phyloP scores from a whole-genome alignment of 2,329 filamentous ascomycete genomes.

The Fusarium nurragi region DNA sequence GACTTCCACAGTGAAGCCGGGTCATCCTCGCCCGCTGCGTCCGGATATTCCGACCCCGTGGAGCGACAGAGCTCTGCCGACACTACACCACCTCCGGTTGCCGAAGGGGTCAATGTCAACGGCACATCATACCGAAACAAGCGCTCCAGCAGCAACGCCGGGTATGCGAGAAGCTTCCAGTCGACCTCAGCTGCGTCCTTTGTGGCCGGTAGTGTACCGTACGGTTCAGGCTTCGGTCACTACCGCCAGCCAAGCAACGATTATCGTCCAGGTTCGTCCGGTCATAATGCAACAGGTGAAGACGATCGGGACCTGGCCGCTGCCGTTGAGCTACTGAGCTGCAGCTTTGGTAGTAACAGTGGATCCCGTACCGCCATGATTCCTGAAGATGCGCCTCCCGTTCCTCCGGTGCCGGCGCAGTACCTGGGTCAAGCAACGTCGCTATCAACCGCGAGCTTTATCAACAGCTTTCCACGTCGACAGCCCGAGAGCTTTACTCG shows the following conservation, averaged over 20 bases:
- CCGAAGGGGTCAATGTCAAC: conserved; percentile 68
- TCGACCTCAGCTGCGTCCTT: conserved; percentile 67
- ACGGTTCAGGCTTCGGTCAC: conserved; percentile 61
- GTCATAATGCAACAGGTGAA: conserved; percentile 77
- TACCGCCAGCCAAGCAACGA: conserved; percentile 80
- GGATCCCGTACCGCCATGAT: conserved; percentile 72
- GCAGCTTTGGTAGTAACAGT: conserved; percentile 83
- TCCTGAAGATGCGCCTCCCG: conserved; percentile 80
- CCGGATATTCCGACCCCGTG: conserved; percentile 80
- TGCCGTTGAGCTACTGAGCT: conserved; percentile 88
- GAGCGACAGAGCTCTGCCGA: conserved; percentile 86
- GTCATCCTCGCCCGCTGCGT: conserved; percentile 82
- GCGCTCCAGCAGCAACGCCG: conserved; percentile 66
- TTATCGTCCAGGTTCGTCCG: conserved; percentile 80
- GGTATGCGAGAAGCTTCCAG: conserved; percentile 82
- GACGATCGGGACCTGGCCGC: conserved; percentile 90
- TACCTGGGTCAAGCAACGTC: conserved; percentile 72
- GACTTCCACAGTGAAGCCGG: conserved; percentile 82
- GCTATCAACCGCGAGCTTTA: conserved; percentile 69
- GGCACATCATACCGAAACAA: conserved; percentile 64
- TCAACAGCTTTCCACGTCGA: conserved; percentile 69
- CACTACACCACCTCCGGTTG: conserved; percentile 87
- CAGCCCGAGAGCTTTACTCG: conserved; percentile 73
- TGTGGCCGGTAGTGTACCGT: conserved; percentile 59
- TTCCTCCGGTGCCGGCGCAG: conserved; percentile 84